A percentile compares a stretch with the other conserved stretches of the same genome.
These are phyloP conservation scores for Trichoderma oligosporum DNA, from an alignment of 2,329 filamentous ascomycete genomes.

Conservation along the genomic window DNA sequence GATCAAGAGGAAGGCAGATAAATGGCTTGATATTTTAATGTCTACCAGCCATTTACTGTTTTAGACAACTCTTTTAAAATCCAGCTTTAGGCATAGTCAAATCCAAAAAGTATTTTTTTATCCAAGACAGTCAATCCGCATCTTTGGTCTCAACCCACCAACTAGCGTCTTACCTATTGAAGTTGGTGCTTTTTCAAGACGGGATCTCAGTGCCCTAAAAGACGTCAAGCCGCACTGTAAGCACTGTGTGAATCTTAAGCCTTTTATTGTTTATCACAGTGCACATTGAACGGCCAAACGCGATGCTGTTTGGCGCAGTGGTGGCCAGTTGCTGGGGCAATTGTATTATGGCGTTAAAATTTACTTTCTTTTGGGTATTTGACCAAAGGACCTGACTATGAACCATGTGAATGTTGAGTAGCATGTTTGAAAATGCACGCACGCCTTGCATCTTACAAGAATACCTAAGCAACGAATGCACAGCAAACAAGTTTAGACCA, in stretches of 20 bases:
- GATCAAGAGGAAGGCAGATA: not conserved
- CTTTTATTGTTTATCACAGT: constrained; percentile 18
- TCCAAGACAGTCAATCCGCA: not conserved
- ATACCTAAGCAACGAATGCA: constrained; percentile 19
- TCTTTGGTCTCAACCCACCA: too few relatives aligned
- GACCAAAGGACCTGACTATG: constrained; percentile 22
- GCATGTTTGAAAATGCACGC: constrained; percentile 17
- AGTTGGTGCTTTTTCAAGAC: not conserved
- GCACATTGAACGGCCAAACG: constrained; percentile 7
- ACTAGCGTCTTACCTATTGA: too few relatives aligned
- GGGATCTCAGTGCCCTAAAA: not conserved
- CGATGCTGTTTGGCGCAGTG: constrained; percentile 1
- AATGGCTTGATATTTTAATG: constrained; percentile 14
- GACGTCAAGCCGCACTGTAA: constrained; percentile 6
- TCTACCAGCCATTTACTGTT: constrained; percentile 11
- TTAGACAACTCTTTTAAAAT: constrained; percentile 6
- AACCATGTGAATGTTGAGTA: constrained; percentile 18
- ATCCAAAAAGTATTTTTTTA: not conserved
- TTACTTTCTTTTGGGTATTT: constrained; percentile 1
- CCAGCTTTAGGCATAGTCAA: constrained; percentile 18
- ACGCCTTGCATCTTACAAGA: constrained; percentile 25
- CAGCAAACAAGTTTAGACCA: constrained; percentile 32
- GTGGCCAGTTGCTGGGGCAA: constrained; percentile 31
- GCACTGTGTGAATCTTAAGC: constrained; percentile 8
- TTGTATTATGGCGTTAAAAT: constrained; percentile 26